Percentiles rank a stretch among this genome's conserved stretches.
Conservation (phyloP, 192 early-diverging fungal species). For the Phlyctochytrium bullatum region DNA sequence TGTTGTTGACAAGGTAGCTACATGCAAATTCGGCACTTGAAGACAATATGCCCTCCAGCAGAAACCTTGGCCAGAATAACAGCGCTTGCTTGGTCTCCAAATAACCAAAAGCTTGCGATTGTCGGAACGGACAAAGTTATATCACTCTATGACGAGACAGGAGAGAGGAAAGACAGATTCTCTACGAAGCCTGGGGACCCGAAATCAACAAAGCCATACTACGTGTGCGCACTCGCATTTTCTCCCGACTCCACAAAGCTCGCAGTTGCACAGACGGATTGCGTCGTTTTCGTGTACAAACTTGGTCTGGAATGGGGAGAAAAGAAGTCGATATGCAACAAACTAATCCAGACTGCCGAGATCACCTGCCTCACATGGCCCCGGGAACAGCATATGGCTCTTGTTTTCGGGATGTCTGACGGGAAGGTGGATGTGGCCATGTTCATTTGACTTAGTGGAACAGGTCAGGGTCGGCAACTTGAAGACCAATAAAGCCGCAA, state of each 20-base stretch:
- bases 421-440: slow-evolving; percentile 45
- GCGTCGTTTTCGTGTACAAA: slow-evolving; percentile 65
- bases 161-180: slow-evolving; percentile 64
- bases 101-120: slow-evolving; percentile 62
- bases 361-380: slow-evolving; percentile 65
- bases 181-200: slow-evolving; percentile 66
- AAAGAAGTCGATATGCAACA: slow-evolving; percentile 68
- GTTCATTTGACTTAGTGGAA: neutral
- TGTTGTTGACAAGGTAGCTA: neutral
- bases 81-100: slow-evolving; percentile 55
- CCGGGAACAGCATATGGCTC: slow-evolving; percentile 54
- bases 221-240: slow-evolving; percentile 56
- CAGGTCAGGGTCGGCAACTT: slow-evolving; percentile 60
- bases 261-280: slow-evolving; percentile 61
- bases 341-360: slow-evolving; percentile 60
- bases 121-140: slow-evolving; percentile 51
- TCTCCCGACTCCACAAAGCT: slow-evolving; percentile 63
- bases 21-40: slow-evolving; percentile 52
- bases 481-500: slow-evolving; percentile 68
- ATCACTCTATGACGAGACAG: slow-evolving; percentile 64
- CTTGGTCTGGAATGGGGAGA: slow-evolving; percentile 67
- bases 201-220: slow-evolving; percentile 47
- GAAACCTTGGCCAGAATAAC: slow-evolving; percentile 41
- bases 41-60: slow-evolving; percentile 42
- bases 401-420: slow-evolving; percentile 62